Conservation (phyloP, 805 yeast species). For the Phaffomyces thermotolerans region DNA sequence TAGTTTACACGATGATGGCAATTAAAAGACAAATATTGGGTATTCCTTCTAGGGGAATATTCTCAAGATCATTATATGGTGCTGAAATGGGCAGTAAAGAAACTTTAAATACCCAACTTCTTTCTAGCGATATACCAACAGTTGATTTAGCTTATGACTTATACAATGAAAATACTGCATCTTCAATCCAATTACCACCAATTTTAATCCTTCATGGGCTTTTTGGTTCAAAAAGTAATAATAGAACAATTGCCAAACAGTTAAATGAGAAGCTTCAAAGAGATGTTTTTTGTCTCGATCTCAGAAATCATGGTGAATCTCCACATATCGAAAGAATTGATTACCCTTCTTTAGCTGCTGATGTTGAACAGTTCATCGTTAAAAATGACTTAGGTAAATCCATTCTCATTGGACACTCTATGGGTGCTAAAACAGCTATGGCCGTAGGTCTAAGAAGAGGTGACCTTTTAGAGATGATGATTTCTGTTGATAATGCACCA, state of each 20-base stretch:
- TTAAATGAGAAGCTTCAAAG: conserved; percentile 41
- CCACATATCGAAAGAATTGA: conserved; percentile 70
- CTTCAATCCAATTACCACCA: conserved; percentile 40
- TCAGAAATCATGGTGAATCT: conserved; percentile 90
- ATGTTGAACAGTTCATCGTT: conserved; percentile 65
- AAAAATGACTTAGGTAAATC: conserved; percentile 35
- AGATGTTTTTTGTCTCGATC: conserved; percentile 64
- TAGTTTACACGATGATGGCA: background rate
- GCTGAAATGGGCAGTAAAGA: conserved; percentile 2
- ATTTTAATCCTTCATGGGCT: conserved; percentile 80
- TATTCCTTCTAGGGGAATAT: background rate
- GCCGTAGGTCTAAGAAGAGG: conserved; percentile 69
- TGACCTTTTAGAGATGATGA: conserved; percentile 48
- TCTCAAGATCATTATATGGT: conserved; percentile 2
- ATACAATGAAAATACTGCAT: conserved; percentile 25
- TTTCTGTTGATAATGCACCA: conserved; percentile 90
- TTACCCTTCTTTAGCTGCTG: conserved; percentile 77
- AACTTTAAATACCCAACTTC: conserved; percentile 21
- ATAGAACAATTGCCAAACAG: conserved; percentile 66
- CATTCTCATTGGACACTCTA: conserved; percentile 71
- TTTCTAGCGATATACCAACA: conserved; percentile 36
- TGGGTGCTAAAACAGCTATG: conserved; percentile 96
- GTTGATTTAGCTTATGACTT: conserved; percentile 51
- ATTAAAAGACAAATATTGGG: background rate
- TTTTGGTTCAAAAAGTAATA: conserved; percentile 79